Percentiles rank a stretch among this genome's conserved stretches.
phyloP scores from a whole-genome alignment of 345 rosid species.

The Heritiera littoralis region DNA sequence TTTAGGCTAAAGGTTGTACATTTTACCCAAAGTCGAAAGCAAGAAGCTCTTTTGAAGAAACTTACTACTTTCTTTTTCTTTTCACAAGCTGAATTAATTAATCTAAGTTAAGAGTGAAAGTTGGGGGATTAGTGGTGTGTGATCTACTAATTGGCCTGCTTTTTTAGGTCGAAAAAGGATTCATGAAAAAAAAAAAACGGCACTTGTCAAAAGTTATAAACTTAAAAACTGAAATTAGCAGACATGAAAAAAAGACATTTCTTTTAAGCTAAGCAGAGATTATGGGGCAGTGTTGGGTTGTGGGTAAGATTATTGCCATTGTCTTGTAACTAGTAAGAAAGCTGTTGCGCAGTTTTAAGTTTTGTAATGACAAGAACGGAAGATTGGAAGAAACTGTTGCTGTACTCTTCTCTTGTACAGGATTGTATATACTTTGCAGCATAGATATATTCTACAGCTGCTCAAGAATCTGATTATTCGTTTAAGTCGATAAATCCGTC shows the following conservation, averaged over 20 bases:
- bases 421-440: too few species aligned
- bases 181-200: neutral
- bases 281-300: neutral
- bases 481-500: too few species aligned
- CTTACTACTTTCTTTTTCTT: neutral
- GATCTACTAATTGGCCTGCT: constrained; percentile 19
- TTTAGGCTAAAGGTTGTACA: constrained; percentile 28
- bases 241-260: neutral
- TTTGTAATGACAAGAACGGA: neutral
- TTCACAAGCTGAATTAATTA: neutral
- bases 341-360: neutral
- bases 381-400: neutral
- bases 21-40: constrained; percentile 24
- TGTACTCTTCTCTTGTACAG: too few species aligned
- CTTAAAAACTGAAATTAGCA: neutral
- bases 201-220: neutral
- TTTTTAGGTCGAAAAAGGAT: neutral
- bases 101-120: neutral
- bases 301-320: neutral
- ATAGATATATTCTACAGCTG: neutral
- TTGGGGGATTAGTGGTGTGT: constrained; percentile 23
- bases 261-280: neutral
- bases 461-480: too few species aligned
- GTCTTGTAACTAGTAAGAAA: neutral
- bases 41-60: constrained; percentile 20